These are phyloP conservation scores for Barnettozyma hawaiiensis DNA, from an alignment of 1,139 yeast species.

Conservation along the genomic window DNA sequence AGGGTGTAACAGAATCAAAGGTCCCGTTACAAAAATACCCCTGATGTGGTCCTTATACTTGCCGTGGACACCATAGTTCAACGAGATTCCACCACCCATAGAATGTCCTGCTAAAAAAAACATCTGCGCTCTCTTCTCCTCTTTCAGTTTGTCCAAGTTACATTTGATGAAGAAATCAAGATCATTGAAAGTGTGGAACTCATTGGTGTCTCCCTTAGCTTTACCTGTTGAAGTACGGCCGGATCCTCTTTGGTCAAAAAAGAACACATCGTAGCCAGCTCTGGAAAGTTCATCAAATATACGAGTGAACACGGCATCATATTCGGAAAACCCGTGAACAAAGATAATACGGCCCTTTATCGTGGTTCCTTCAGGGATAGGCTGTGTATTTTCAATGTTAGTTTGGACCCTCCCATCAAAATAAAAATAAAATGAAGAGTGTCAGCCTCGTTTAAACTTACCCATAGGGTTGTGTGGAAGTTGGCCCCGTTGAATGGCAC, in stretches of 20 bases:
- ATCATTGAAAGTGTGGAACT: conserved; percentile 57
- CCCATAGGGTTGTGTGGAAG: conserved; percentile 21
- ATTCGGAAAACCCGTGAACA: conserved; percentile 83
- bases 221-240: conserved; percentile 67
- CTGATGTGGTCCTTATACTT: conserved; percentile 45
- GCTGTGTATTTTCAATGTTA: conserved; percentile 12
- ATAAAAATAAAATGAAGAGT: too few relatives aligned
- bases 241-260: conserved; percentile 86
- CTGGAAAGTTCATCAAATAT: conserved; percentile 53
- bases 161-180: conserved; percentile 49
- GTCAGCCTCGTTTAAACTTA: too few relatives aligned
- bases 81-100: conserved; percentile 90
- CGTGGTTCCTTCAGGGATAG: conserved; percentile 32
- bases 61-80: conserved; percentile 73
- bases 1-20: conserved; percentile 57
- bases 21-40: conserved; percentile 60
- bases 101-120: conserved; percentile 75
- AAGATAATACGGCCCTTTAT: conserved; percentile 54
- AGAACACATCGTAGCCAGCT: conserved; percentile 67
- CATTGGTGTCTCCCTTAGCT: conserved; percentile 61
- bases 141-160: conserved; percentile 30
- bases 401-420: too few relatives aligned
- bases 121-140: conserved; percentile 31
- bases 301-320: conserved; percentile 46
- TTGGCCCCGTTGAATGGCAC: conserved; percentile 13